Base-by-base conservation (phyloP, 225 moss, liverwort and hornwort genomes). In the Pseudisothecium myosuroides region DNA sequence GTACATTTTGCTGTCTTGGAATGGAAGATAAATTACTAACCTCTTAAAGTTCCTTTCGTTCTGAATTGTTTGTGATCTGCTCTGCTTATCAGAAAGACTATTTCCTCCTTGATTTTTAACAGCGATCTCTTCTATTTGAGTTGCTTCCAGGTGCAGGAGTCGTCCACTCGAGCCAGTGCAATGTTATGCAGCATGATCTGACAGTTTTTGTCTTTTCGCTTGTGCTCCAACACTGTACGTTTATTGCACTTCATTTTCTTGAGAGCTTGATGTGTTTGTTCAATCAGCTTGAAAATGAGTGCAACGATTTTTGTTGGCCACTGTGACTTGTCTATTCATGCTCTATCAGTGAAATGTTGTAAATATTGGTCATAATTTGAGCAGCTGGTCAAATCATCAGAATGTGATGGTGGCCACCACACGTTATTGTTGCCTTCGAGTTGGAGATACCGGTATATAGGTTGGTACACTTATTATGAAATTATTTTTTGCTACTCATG, bases 131-230 rank as follows among this genome's bases (percentile, higher is more conserved):
- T 85, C 82, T 41, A 76, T 87, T 83, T 59, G 88, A 79, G 85
- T 58, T 93, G 91, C 76, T 86, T 89, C 82, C 86, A 91, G 91
- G 88, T 88, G 6, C 85, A 88, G 85, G 88, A 52, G 39, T 65
- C 26, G 50, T 87, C 31, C 61, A 83, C 62, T 81, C 71, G 66
- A 75, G 87, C 64, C 58, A 89, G 71, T 89, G 76, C 75, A 84
- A 28, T 54, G 26, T 71, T 36, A 49, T 55, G 60, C 72, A 34
- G 24, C 78, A 20, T 63, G 43, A 45, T 81, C 28, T 58, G 67
- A 22, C 72, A 79, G 22, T 39, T 69, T 56, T 87, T 75, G 76
- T 80, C 71, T 83, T 76, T 50, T 83, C 84, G n/a, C 61, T 37
- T 49, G 65, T 83, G 74, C 74, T 63, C 85, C 77, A 64, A 19